Evolutionary conservation across 106 monocot genomes (phyloP), one percentile per base, ranked within the genome.

Genomic region (Triglochin maritima): DNA sequence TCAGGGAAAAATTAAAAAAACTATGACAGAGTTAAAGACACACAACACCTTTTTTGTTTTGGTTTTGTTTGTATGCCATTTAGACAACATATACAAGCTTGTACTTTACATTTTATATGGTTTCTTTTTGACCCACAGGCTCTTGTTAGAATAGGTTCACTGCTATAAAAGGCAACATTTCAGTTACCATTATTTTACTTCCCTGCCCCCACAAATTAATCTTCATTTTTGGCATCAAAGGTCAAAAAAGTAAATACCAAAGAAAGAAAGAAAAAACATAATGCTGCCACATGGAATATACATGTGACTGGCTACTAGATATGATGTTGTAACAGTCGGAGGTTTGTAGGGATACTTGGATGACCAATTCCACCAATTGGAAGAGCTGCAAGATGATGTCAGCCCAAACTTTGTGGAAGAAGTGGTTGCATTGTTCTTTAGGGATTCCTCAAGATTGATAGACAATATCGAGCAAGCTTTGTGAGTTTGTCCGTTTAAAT

Each of bases 361-460:
- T 58, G 90, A 95, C 44, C 94, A 95, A 62, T 95, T 95, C 62
- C 70, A 74, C 71, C 83, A 95, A 75, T 71, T 95, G 17, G 94
- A 95, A 71, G 87, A 87, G 46, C 72, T 90, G 71, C 85, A 95
- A 72, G 94, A 95, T 83, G 94, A 90, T 15, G 79, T 65, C 71
- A 95, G 83, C 75, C 94, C 90, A 55, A 90, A 95, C 56, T 95
- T 95, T 70, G 94, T 85, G 56, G 94, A 95, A 71, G 94, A 95
- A 77, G 90, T 95, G 6, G 90, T 79, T 15, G 81, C 85, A 70
- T 81, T 83, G 78, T 95, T 83, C 71, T 95, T 85, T 70, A 90
- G 73, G 75, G 90, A 95, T 56, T 90, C 87, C 2, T 72, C 79
- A 5, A 85, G 94, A 73, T 45, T 87, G 46, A 72, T 90, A 45